phyloP scores from a whole-genome alignment of 805 yeast genomes.

The Metschnikowia picachoensis region DNA sequence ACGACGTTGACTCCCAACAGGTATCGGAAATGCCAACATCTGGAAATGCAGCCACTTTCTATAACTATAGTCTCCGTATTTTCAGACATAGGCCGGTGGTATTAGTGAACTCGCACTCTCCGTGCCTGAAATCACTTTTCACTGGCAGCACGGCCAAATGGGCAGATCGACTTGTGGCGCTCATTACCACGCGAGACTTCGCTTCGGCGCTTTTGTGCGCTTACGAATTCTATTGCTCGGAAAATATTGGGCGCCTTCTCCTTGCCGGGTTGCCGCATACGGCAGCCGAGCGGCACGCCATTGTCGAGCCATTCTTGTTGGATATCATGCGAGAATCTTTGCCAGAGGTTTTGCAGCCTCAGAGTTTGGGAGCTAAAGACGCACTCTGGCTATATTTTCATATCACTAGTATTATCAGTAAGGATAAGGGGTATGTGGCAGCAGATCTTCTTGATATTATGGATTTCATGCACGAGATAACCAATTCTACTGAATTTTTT shows the following conservation, averaged over 20 bases:
- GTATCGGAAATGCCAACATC: constrained; percentile 19
- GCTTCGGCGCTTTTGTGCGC: constrained; percentile 56
- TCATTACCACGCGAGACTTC: constrained; percentile 48
- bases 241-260: constrained; percentile 45
- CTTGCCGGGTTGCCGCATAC: constrained; percentile 56
- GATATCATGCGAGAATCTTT: constrained; percentile 55
- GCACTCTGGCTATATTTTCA: constrained; percentile 15
- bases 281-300: constrained; percentile 37
- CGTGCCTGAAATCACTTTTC: constrained; percentile 32
- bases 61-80: constrained; percentile 19
- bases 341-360: constrained; percentile 31
- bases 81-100: constrained; percentile 24
- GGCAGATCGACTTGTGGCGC: constrained; percentile 58
- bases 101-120: constrained; percentile 13
- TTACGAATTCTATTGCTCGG: constrained; percentile 43
- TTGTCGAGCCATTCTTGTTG: constrained; percentile 52
- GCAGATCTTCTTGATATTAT: constrained; percentile 14
- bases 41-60: constrained; percentile 18
- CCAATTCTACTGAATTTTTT: constrained; percentile 41
- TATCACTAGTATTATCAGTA: constrained; percentile 11
- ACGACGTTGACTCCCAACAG: constrained; percentile 11
- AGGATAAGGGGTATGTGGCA: neutral
- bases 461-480: constrained; percentile 25
- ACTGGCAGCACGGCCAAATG: constrained; percentile 63
- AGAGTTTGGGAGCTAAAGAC: neutral